phyloP scores from a whole-genome alignment of 1,139 yeast genomes.

The Geotrichum restrictum region DNA sequence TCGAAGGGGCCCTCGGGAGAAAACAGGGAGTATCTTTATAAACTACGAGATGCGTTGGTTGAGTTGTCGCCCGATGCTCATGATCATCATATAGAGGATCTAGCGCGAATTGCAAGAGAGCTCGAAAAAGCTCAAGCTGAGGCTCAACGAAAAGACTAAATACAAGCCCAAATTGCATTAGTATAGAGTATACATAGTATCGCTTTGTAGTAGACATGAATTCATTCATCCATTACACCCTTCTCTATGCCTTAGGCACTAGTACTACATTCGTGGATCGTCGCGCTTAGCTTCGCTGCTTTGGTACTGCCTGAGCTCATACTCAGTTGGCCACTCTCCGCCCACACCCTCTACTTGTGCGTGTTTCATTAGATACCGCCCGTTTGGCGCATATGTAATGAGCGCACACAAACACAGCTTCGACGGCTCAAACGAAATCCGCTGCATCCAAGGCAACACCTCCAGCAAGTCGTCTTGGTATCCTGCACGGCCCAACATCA shows the following conservation, averaged over 20 bases:
- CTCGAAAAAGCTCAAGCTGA: slow-evolving; percentile 10
- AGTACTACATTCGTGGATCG: background rate
- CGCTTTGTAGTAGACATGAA: too few species aligned
- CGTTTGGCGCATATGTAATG: slow-evolving; percentile 35
- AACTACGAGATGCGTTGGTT: slow-evolving; percentile 42
- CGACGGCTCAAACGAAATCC: slow-evolving; percentile 48
- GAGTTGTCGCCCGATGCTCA: slow-evolving; percentile 43
- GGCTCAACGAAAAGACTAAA: background rate
- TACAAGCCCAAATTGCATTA: background rate
- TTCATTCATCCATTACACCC: too few species aligned
- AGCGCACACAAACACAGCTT: slow-evolving; percentile 34
- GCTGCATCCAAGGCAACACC: slow-evolving; percentile 58
- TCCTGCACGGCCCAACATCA: slow-evolving; percentile 47
- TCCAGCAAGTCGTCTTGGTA: slow-evolving; percentile 51
- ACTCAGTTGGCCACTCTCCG: slow-evolving; percentile 34
- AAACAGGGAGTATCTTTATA: slow-evolving; percentile 63
- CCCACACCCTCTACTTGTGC: slow-evolving; percentile 26
- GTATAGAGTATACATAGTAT: background rate
- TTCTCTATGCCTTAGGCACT: too few species aligned
- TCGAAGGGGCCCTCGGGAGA: slow-evolving; percentile 78
- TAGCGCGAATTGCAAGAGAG: slow-evolving; percentile 32
- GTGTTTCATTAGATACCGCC: slow-evolving; percentile 30
- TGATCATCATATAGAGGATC: slow-evolving; percentile 40
- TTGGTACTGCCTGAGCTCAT: slow-evolving; percentile 28
- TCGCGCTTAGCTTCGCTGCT: slow-evolving; percentile 7